Evolutionary conservation across 2,329 filamentous ascomycete genomes (phyloP).

Genomic region (Paracorniculantispora psalliotae): DNA sequence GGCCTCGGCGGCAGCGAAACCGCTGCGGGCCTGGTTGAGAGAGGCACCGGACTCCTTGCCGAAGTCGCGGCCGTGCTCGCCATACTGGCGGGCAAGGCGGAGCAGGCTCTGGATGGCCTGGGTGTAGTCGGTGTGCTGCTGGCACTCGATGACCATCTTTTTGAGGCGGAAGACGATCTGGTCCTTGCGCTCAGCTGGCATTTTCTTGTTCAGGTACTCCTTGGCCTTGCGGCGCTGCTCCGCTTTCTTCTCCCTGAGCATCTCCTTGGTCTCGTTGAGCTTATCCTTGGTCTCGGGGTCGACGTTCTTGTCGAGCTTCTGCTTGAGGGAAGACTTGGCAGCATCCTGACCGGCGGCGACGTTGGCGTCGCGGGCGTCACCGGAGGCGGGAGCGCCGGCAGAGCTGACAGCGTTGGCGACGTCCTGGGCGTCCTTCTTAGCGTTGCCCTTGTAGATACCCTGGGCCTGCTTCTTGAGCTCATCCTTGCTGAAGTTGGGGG

Average conservation of each 20-base stretch:
- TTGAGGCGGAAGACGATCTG: conserved; percentile 87
- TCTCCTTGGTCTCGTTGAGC: too few relatives aligned
- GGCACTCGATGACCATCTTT: conserved; percentile 97
- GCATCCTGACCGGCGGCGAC: conserved; percentile 38
- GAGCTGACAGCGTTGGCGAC: conserved; percentile 53
- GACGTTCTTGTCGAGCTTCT: conserved; percentile 57
- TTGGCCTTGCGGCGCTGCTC: conserved; percentile 48
- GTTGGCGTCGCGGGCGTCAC: conserved; percentile 46
- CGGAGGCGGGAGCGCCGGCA: conserved; percentile 42
- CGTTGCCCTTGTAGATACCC: conserved; percentile 51
- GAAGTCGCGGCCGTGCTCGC: conserved; percentile 63
- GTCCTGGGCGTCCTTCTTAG: conserved; percentile 55
- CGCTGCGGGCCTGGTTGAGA: conserved; percentile 67
- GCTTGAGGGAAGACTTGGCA: conserved; percentile 43
- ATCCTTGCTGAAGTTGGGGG: conserved; percentile 68
- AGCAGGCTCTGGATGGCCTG: conserved; percentile 87
- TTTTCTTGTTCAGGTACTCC: conserved; percentile 78
- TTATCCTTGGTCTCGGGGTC: conserved; percentile 59
- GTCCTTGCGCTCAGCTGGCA: conserved; percentile 88
- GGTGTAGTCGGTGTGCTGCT: conserved; percentile 90
- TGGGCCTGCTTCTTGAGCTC: conserved; percentile 65
- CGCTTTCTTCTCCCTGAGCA: conserved; percentile 35
- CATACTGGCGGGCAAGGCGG: conserved; percentile 78
- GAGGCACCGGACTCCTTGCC: conserved; percentile 61
- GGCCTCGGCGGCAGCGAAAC: conserved; percentile 66